Evolutionary conservation across 257 asterid genomes (phyloP).

Genomic region (Salvia hispanica): DNA sequence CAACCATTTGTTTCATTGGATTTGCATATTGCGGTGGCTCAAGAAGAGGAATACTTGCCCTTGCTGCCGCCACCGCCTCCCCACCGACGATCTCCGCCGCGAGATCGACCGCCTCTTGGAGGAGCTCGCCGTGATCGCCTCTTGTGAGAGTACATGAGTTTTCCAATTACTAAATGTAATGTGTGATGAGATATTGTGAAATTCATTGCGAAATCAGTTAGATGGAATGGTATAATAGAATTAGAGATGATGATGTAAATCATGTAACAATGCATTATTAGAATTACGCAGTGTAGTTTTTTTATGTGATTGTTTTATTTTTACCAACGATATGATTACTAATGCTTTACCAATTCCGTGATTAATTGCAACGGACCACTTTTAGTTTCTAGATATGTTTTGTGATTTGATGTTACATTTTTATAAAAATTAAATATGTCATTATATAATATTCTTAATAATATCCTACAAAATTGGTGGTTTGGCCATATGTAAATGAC

Average conservation of each 20-base stretch:
- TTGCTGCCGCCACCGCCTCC: conserved; percentile 81
- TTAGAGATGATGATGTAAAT: conserved; percentile 13
- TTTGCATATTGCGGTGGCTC: conserved; percentile 74
- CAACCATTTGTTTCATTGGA: conserved; percentile 83
- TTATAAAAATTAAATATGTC: background rate
- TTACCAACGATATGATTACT: background rate
- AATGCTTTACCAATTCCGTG: conserved; percentile 1
- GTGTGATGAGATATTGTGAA: conserved; percentile 9
- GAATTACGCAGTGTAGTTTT: background rate
- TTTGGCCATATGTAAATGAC: too few relatives aligned
- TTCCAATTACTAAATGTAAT: background rate
- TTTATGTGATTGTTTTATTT: background rate
- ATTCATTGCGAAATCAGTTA: conserved; percentile 9
- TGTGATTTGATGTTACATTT: background rate
- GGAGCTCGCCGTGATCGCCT: conserved; percentile 45
- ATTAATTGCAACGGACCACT: background rate
- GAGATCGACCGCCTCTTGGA: conserved; percentile 80
- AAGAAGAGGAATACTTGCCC: conserved; percentile 78
- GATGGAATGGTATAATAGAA: background rate
- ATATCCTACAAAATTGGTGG: too few relatives aligned
- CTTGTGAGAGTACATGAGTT: background rate
- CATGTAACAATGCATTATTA: conserved; percentile 9
- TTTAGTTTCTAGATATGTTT: too few relatives aligned
- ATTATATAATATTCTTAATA: too few relatives aligned
- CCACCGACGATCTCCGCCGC: conserved; percentile 66